Percentiles rank a stretch among this genome's conserved stretches.
Conservation (phyloP, 305 asterid species). For the Fraxinus ornus region DNA sequence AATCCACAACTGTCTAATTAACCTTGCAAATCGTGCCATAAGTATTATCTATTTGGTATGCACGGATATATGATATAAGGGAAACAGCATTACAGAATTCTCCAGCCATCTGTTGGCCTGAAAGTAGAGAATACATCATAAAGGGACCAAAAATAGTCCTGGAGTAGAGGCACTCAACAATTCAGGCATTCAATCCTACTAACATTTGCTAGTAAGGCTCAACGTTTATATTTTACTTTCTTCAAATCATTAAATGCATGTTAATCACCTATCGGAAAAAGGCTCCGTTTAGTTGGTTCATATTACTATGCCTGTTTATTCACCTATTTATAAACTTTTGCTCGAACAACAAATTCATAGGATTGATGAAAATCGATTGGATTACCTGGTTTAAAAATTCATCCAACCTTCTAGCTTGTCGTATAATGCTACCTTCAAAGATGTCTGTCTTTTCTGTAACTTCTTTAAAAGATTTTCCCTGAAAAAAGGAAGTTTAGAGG, state of each 20-base stretch:
- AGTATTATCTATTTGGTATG: not conserved
- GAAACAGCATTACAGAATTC: not conserved
- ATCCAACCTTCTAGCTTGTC: constrained; percentile 86
- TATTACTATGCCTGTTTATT: not conserved
- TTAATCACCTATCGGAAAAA: not conserved
- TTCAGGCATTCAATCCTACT: not conserved
- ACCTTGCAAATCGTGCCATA: not conserved
- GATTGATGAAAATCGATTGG: not conserved
- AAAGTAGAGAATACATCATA: not conserved
- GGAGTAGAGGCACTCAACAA: not conserved
- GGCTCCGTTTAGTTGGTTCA: not conserved
- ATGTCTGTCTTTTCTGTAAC: constrained; percentile 88
- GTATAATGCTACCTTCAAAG: constrained; percentile 92
- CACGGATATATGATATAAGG: not conserved
- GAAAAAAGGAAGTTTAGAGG: constrained; percentile 22
- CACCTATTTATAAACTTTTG: not conserved
- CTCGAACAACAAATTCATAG: not conserved
- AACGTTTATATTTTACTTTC: not conserved
- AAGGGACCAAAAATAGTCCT: not conserved
- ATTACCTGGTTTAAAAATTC: constrained; percentile 92
- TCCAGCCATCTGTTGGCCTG: not conserved
- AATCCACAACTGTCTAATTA: not conserved
- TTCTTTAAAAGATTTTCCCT: constrained; percentile 88
- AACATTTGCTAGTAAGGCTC: not conserved
- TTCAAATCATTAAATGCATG: not conserved